Evolutionary conservation across 169 alveolate species (phyloP).

Genomic region (Cryptosporidium felis): DNA sequence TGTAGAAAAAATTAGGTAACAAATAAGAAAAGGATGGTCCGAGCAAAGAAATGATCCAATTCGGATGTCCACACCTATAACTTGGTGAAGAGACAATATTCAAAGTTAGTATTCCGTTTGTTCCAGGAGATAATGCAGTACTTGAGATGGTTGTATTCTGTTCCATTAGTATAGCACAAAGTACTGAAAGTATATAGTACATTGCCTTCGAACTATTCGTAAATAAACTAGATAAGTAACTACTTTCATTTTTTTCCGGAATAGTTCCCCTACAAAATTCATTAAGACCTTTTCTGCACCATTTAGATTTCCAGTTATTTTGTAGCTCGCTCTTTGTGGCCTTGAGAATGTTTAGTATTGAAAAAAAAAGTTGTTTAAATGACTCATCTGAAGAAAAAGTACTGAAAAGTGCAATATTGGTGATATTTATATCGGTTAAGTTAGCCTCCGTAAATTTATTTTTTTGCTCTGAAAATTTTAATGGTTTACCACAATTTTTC

Average conservation of each 20-base stretch:
- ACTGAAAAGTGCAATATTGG: not conserved
- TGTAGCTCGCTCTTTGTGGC: not conserved
- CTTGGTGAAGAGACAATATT: not conserved
- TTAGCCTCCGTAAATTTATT: no score
- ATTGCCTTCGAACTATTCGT: slow-evolving; percentile 4
- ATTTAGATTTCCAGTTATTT: not conserved
- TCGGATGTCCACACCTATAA: not conserved
- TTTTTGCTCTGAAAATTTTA: no score
- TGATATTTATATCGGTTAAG: not conserved
- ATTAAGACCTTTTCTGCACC: not conserved
- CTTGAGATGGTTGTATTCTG: slow-evolving; percentile 58
- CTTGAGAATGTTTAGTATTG: not conserved
- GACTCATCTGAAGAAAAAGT: not conserved
- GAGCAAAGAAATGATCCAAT: not conserved
- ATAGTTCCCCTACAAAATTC: slow-evolving; percentile 43
- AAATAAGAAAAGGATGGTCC: slow-evolving; percentile 42
- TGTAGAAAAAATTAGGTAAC: slow-evolving; percentile 41
- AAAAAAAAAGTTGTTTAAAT: not conserved
- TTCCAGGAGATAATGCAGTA: slow-evolving; percentile 49
- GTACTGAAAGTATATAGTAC: not conserved
- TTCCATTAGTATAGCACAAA: slow-evolving; percentile 30
- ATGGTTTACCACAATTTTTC: no score
- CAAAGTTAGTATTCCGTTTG: not conserved
- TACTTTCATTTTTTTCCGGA: slow-evolving; percentile 1
- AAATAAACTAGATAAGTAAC: not conserved